Evolutionary conservation across 331 rosid genomes (phyloP).

Genomic region (Stylosanthes scabra): DNA sequence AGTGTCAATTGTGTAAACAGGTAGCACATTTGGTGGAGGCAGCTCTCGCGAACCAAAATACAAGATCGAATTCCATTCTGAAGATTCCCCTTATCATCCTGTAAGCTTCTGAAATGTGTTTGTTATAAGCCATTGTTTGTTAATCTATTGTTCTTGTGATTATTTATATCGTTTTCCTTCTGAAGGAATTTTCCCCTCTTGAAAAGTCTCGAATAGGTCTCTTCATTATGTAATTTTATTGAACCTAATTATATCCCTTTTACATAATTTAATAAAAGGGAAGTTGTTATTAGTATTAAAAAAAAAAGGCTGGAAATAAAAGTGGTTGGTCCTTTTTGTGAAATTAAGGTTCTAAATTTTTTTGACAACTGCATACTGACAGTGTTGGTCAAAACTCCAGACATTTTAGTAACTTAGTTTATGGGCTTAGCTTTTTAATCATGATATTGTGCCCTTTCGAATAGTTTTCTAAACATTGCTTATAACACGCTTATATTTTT

Average conservation of each 20-base stretch:
- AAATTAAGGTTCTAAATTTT: constrained; percentile 6
- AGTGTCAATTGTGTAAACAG: constrained; percentile 43
- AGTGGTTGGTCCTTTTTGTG: background rate
- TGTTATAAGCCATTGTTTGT: background rate
- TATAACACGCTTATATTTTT: background rate
- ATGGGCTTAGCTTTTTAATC: constrained; percentile 16
- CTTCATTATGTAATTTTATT: background rate
- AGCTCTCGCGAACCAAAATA: constrained; percentile 88
- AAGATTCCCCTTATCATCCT: constrained; percentile 80
- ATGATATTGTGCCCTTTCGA: background rate
- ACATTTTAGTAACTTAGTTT: background rate
- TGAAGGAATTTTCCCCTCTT: no score
- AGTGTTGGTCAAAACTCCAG: background rate
- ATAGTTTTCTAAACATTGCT: constrained; percentile 6
- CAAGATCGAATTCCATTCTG: constrained; percentile 83
- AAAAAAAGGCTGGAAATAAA: constrained; percentile 11
- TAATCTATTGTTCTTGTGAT: background rate
- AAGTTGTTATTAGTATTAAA: background rate
- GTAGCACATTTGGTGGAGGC: constrained; percentile 67
- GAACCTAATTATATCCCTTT: background rate
- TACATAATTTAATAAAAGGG: background rate
- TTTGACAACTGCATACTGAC: constrained; percentile 14
- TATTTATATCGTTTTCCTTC: no score
- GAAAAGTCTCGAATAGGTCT: background rate
- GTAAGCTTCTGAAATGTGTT: constrained; percentile 51